Conservation (phyloP, 2,329 filamentous ascomycete species). For the Xylariaceae sp. region DNA sequence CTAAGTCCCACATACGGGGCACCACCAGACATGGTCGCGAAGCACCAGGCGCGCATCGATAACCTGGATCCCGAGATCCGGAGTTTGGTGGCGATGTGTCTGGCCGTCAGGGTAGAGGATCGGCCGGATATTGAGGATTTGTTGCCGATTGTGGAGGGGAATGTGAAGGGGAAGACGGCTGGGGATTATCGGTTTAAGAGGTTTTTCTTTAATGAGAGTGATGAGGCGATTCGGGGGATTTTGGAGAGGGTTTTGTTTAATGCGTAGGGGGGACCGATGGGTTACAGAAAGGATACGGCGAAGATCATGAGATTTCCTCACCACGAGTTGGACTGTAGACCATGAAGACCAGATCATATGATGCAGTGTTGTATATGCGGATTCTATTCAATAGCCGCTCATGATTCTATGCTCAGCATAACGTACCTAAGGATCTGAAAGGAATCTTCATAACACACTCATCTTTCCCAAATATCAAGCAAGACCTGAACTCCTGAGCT, state of each 20-base stretch:
- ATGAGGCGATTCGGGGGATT: conserved; percentile 2
- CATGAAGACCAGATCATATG: neutral
- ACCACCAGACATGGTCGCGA: neutral
- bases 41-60: conserved; percentile 14
- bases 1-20: conserved; percentile 7
- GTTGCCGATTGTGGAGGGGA: conserved; percentile 14
- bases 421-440: neutral
- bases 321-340: too few relatives aligned
- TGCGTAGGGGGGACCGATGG: neutral
- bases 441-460: neutral
- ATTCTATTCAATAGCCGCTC: neutral
- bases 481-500: conserved; percentile 10
- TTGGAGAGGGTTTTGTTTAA: conserved; percentile 1
- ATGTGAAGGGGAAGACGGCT: neutral
- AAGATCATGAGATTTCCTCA: too few relatives aligned
- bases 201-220: conserved; percentile 8
- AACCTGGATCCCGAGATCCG: conserved; percentile 22
- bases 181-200: conserved; percentile 4
- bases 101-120: conserved; percentile 8
- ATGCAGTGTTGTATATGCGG: neutral
- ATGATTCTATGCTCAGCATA: neutral
- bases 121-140: conserved; percentile 20
- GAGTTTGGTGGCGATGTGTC: conserved; percentile 17
- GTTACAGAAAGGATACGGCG: too few relatives aligned
- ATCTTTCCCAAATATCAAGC: neutral